Conservation (phyloP, 2,329 filamentous ascomycete species). For the Cadophora gregata region DNA sequence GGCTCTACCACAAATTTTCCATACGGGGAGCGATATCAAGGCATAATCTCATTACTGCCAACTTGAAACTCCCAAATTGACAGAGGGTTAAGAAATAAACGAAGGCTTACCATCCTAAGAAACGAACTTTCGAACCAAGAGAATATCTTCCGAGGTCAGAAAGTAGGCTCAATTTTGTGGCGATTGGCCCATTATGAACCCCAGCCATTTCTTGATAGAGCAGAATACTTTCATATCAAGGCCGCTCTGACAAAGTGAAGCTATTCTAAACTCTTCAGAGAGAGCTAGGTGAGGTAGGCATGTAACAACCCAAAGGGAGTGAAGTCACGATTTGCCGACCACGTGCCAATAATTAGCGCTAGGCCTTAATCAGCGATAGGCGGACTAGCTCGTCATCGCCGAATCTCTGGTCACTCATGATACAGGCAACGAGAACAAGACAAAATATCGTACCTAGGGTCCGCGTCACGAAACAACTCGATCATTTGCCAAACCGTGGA, state of each 20-base stretch:
- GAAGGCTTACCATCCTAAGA: conserved; percentile 82
- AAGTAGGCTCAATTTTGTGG: conserved; percentile 40
- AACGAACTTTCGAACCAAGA: conserved; percentile 76
- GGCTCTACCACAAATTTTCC: background rate
- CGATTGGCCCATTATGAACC: conserved; percentile 40
- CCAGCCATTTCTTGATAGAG: conserved; percentile 28
- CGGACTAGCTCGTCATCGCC: conserved; percentile 35
- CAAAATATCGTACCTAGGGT: conserved; percentile 19
- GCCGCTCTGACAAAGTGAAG: background rate
- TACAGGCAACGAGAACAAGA: conserved; percentile 32
- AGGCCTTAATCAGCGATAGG: conserved; percentile 23
- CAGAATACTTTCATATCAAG: background rate
- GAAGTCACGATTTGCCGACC: conserved; percentile 1
- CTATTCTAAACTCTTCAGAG: background rate
- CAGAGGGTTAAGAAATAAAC: background rate
- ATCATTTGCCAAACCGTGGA: background rate
- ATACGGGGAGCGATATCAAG: background rate
- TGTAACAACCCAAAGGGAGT: no score
- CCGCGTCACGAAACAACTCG: conserved; percentile 24
- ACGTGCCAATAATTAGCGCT: conserved; percentile 24
- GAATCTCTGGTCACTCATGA: conserved; percentile 33
- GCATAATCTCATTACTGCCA: no score
- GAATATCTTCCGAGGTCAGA: conserved; percentile 38
- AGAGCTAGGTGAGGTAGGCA: no score
- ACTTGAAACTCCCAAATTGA: background rate